A percentile compares a stretch with the other conserved stretches of the same genome.
phyloP scores from a whole-genome alignment of 2,329 filamentous ascomycete genomes.

The Sporothrix mexicana region DNA sequence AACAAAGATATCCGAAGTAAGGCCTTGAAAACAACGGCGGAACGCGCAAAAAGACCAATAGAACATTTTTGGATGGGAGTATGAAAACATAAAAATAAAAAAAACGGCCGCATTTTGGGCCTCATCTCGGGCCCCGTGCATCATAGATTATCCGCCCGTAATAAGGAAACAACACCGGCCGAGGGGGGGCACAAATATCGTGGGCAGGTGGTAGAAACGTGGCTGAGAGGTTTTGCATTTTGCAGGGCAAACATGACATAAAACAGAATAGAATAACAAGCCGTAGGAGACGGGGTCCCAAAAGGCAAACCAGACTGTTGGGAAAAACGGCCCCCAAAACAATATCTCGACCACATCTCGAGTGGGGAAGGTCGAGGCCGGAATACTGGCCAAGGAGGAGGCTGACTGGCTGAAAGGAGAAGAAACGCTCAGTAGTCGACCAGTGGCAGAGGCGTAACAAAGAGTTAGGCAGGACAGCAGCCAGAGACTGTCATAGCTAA shows the following conservation, averaged over 20 bases:
- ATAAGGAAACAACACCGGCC: background rate
- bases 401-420: background rate
- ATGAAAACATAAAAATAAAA: background rate
- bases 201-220: background rate
- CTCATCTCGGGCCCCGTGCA: conserved; percentile 22
- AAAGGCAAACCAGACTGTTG: conserved; percentile 34
- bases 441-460: background rate
- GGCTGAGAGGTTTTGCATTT: background rate
- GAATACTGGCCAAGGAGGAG: background rate
- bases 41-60: background rate
- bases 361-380: conserved; percentile 24
- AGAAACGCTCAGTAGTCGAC: no score
- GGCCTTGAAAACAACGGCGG: background rate
- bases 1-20: background rate
- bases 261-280: background rate
- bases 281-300: background rate
- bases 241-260: background rate
- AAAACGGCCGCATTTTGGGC: conserved; percentile 26
- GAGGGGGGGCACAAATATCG: background rate
- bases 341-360: background rate
- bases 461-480: background rate
- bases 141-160: conserved; percentile 15
- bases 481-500: background rate
- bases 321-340: conserved; percentile 36
- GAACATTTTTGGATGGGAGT: background rate